These are phyloP conservation scores for Aspergillus diversus DNA, from an alignment of 495 filamentous ascomycete genomes.

Conservation along the genomic window DNA sequence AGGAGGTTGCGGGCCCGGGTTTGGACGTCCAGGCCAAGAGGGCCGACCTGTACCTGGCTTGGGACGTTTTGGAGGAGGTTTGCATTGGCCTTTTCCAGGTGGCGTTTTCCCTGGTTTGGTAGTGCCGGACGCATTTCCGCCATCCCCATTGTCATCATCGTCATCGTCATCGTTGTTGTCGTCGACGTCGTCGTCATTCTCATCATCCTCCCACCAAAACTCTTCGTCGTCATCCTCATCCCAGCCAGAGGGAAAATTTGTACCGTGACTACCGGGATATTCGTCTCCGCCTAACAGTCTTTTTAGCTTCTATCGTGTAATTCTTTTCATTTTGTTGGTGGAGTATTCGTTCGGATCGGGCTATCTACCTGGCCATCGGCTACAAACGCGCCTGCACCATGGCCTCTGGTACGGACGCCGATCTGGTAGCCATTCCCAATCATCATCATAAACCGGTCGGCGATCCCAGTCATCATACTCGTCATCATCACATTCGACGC, in stretches of 20 bases:
- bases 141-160: not conserved
- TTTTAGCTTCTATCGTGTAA: not conserved
- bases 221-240: not conserved
- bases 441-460: not conserved
- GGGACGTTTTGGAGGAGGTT: not conserved
- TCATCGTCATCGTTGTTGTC: not conserved
- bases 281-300: not conserved
- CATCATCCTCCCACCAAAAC: not conserved
- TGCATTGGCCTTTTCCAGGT: not conserved
- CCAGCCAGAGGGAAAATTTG: not conserved
- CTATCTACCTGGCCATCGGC: not conserved
- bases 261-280: not conserved
- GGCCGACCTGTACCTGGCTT: not conserved
- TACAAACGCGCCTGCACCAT: not conserved
- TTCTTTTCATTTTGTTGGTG: not conserved
- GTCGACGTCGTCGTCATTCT: not conserved
- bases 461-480: not conserved
- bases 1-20: not conserved
- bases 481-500: not conserved
- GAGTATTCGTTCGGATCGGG: not conserved
- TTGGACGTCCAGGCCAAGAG: not conserved
- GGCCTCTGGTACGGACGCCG: not conserved
- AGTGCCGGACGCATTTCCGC: not conserved
- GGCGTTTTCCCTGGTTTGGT: not conserved
- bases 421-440: not conserved